Evolutionary conservation across 306 rosid genomes (phyloP).

Genomic region (Lithocarpus polystachyus): DNA sequence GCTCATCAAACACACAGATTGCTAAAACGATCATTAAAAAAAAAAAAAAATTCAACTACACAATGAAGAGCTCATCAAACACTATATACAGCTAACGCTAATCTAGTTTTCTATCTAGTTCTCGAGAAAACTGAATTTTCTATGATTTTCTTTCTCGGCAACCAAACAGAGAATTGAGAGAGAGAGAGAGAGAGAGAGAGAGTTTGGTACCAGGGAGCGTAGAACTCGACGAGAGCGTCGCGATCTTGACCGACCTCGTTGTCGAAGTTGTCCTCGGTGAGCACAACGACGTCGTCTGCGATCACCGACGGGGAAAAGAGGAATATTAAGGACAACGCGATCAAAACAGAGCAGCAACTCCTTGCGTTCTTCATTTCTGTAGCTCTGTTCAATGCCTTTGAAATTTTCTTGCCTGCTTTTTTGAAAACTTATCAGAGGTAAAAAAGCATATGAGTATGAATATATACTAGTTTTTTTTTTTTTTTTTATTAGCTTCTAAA

Average conservation of each 20-base stretch:
- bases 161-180: constrained; percentile 1
- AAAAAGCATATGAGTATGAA: neutral
- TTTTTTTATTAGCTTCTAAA: no score
- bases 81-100: neutral
- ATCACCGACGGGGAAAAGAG: constrained; percentile 37
- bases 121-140: neutral
- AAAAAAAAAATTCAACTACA: neutral
- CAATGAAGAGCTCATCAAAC: neutral
- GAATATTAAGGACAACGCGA: constrained; percentile 32
- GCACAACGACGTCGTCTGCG: constrained; percentile 72
- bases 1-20: neutral
- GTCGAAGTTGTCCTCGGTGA: constrained; percentile 58
- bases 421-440: neutral
- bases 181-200: neutral
- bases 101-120: neutral
- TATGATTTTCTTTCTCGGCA: neutral
- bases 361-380: constrained; percentile 40
- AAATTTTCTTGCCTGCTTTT: neutral
- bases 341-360: constrained; percentile 23
- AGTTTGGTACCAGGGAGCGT: constrained; percentile 77
- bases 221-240: constrained; percentile 80
- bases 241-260: constrained; percentile 84
- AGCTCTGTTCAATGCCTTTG: neutral
- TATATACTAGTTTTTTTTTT: no score
- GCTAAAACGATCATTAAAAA: neutral